Evolutionary conservation across 2,329 filamentous ascomycete genomes (phyloP).

Genomic region (Neonectria hederae): DNA sequence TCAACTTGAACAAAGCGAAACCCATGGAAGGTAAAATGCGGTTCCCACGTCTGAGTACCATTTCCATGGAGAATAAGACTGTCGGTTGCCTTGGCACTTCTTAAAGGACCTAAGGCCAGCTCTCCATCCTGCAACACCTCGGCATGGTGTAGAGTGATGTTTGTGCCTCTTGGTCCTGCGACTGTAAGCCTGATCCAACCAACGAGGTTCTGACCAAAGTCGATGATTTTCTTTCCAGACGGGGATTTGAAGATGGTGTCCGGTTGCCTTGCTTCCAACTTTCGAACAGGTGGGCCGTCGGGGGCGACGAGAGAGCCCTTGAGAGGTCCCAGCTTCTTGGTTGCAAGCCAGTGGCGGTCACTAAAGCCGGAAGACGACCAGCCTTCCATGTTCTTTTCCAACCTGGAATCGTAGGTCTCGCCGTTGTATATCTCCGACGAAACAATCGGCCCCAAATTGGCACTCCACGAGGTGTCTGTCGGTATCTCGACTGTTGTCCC

Average conservation of each 20-base stretch:
- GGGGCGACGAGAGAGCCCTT: conserved; percentile 49
- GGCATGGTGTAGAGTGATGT: conserved; percentile 51
- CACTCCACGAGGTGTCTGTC: conserved; percentile 52
- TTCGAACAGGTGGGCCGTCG: conserved; percentile 55
- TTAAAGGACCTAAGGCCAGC: conserved; percentile 6
- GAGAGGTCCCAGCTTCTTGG: conserved; percentile 44
- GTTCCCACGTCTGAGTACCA: conserved; percentile 5
- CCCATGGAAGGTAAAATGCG: conserved; percentile 21
- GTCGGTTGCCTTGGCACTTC: conserved; percentile 7
- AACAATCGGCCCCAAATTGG: conserved; percentile 43
- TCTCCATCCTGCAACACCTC: conserved; percentile 22
- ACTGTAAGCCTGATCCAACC: conserved; percentile 57
- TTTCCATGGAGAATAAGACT: conserved; percentile 7
- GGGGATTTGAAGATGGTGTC: conserved; percentile 45
- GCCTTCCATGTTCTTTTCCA: conserved; percentile 43
- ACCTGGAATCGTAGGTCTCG: conserved; percentile 56
- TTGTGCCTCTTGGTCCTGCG: conserved; percentile 49
- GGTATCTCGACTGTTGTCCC: conserved; percentile 41
- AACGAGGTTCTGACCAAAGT: conserved; percentile 68
- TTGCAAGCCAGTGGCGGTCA: conserved; percentile 42
- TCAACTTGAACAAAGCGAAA: conserved; percentile 18
- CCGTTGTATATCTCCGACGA: conserved; percentile 60
- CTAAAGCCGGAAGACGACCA: conserved; percentile 41
- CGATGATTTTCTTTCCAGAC: conserved; percentile 57
- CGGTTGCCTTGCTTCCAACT: conserved; percentile 43